Evolutionary conservation across 2,329 filamentous ascomycete species (phyloP), one percentile per base, ranked within the genome.

Genomic region (Proliferodiscus dingleyae): DNA sequence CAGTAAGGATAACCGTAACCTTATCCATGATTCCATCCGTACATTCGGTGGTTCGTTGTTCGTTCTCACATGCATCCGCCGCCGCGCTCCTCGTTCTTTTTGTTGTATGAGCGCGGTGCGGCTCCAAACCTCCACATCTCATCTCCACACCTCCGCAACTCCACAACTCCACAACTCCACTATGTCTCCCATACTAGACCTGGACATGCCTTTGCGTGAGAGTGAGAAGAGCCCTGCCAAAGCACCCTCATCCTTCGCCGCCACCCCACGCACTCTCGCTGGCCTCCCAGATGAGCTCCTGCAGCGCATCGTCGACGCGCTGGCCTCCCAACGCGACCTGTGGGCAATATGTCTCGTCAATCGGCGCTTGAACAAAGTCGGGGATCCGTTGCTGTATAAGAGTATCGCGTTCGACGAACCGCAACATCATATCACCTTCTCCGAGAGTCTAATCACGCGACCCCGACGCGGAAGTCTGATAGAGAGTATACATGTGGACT

Each of bases 391-490:
- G 7, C 63, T 75, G 18, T 73, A 75, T 60, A 66, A 70, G 53
- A 69, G 63, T 4, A 68, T 74, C 2, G 66, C 64, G 18, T 75
- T 74, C 61, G 62, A 70, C 29, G 67, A 65, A 23, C 71, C 71
- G 0, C 68, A 73, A 52, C 66, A 73, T 18, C 72, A 75, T 50
- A 61, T 74, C 11, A 64, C 67, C 43, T 75, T 74, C 56, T 70
- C 70, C 53, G 63, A 74, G 58, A 73, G 71, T 8, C 69, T 75
- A 15, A 61, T 55, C 10, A 67, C 69, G 36, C 65, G 72, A 2
- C 70, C 69, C 5, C 66, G 72, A 33, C 70, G 72, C 16, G 72
- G 71, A 11, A 73, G 71, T 2, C 62, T 69, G 42, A 74, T 74
- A 46, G 64, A 70, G 39, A 66, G 66, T 51, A 63, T 73, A 48